Evolutionary conservation across 805 yeast genomes (phyloP), one percentile per base, ranked within the genome.

Genomic region (Ogataea methylovora): DNA sequence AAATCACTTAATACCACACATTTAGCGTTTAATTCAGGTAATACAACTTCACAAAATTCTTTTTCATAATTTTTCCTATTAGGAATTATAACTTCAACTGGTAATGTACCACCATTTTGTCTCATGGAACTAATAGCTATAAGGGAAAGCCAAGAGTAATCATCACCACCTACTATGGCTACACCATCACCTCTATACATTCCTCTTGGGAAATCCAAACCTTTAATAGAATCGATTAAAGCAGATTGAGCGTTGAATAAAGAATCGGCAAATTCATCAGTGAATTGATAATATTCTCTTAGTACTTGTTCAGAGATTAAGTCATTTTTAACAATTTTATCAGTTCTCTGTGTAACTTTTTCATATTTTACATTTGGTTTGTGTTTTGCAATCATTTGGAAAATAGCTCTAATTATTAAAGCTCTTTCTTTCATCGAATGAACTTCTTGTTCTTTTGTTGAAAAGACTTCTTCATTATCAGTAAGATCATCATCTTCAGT

Each of bases 111-210:
- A 1, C 78, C 79, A n/a, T 65, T 40, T 9, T 67, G 61, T 40
- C 82, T 53, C 32, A 75, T 51, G n/a, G 69, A 56, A 35, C 62
- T 61, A 26, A 65, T 49, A 0, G 68, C 68, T 14, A 75, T 51
- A 25, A 76, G 48, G 1, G 79, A 67, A 30, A 75, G 49, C 75
- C 79, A 65, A 13, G 65, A 51, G 42, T 54, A 65, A 35, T 65
- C 65, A 8, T 79, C 80, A 24, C 82, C 82, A 8, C 79, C 82
- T 27, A 75, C 78, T 47, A 65, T 73, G 3, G 75, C 81, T 8
- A 74, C 68, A n/a, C 82, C 82, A 42, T 67, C 58, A 1, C 76
- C 71, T 4, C 52, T 48, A 48, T 69, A 73, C 6, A 72, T 42
- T 4, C 60, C 54, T 39, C 62, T 24, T 4, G 52, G 49, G 20